Percentiles rank a stretch among this genome's conserved stretches.
Conservation (phyloP, 176 grass and related monocot genomes). For the Oryza meyeriana region DNA sequence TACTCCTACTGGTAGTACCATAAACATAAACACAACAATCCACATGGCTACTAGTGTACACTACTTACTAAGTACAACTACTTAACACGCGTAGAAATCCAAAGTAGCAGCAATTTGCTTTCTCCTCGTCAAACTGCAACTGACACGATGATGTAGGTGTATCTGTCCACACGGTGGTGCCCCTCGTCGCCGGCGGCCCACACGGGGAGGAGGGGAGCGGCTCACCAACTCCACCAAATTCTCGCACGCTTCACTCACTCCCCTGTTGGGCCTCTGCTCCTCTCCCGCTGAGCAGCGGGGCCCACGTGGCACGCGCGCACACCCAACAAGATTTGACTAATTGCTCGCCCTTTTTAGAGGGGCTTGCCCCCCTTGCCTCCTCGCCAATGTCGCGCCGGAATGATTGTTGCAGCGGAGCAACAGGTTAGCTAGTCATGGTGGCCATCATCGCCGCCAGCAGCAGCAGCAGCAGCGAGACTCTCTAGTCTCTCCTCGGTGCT, state of each 20-base stretch:
- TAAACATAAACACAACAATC: too few species aligned
- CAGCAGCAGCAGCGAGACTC: background rate
- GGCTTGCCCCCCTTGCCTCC: background rate
- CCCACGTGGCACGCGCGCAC: background rate
- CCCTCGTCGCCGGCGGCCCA: background rate
- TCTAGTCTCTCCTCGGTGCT: background rate
- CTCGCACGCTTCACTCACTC: background rate
- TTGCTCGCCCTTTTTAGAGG: background rate
- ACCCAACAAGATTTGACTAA: background rate
- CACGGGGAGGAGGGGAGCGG: background rate
- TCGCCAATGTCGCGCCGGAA: background rate
- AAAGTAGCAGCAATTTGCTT: too few species aligned
- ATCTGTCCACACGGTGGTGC: background rate
- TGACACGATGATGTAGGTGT: background rate
- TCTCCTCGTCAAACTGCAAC: background rate
- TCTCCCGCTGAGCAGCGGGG: background rate
- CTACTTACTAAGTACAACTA: too few species aligned
- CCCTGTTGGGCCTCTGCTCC: background rate
- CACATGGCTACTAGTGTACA: background rate
- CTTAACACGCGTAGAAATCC: too few species aligned
- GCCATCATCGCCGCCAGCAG: constrained; percentile 17
- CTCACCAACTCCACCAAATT: constrained; percentile 33
- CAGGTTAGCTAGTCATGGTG: constrained; percentile 13
- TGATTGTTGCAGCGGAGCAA: background rate
- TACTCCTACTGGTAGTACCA: background rate